Conservation (phyloP, 208 protist genomes). For the Trypanosomatidae sp. region DNA sequence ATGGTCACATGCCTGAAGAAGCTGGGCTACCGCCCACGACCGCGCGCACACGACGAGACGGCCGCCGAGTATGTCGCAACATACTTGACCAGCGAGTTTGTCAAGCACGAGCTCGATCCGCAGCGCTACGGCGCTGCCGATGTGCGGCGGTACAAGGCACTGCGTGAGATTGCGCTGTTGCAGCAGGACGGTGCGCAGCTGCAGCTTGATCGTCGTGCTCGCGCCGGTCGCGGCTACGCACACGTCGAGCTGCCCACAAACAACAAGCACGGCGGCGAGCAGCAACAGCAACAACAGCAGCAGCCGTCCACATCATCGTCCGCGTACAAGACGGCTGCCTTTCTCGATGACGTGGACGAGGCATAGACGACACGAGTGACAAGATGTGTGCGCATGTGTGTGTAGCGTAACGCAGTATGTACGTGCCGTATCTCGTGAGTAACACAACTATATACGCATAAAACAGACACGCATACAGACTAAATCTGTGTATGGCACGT, state of each 20-base stretch:
- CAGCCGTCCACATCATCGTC: constrained; percentile 23
- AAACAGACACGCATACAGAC: too few species aligned
- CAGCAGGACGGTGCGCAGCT: constrained; percentile 62
- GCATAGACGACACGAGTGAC: background rate
- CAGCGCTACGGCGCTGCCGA: constrained; percentile 35
- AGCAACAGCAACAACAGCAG: constrained; percentile 2
- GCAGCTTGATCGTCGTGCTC: constrained; percentile 37
- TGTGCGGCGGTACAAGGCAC: constrained; percentile 44
- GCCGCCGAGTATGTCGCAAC: constrained; percentile 42
- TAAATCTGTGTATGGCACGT: too few species aligned
- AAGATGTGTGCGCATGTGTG: background rate
- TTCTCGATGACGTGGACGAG: background rate
- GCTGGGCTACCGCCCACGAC: constrained; percentile 38
- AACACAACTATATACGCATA: too few species aligned
- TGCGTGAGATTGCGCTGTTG: constrained; percentile 57
- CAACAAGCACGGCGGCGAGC: background rate
- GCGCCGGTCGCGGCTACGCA: constrained; percentile 41
- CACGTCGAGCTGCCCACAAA: constrained; percentile 1
- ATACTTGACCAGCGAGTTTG: constrained; percentile 50
- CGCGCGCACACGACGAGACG: constrained; percentile 26
- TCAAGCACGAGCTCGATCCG: constrained; percentile 56
- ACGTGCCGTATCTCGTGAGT: too few species aligned
- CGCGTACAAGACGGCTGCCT: constrained; percentile 55
- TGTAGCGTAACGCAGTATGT: too few species aligned
- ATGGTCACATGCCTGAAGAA: constrained; percentile 64